Evolutionary conservation across 169 alveolate genomes (phyloP).

Genomic region (Cryptosporidium meleagridis): DNA sequence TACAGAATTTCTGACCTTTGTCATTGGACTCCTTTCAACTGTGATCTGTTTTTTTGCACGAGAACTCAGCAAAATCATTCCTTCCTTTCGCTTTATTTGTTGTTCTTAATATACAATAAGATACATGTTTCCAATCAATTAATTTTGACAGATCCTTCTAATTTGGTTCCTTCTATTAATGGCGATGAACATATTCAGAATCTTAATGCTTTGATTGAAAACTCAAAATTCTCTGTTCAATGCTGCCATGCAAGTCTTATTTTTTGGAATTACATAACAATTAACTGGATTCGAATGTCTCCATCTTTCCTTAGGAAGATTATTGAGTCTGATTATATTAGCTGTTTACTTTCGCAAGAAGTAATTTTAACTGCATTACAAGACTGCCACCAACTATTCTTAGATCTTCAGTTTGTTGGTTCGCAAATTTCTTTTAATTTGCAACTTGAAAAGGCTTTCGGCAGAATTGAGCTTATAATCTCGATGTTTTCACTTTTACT

Average conservation of each 20-base stretch:
- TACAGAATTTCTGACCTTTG: neutral
- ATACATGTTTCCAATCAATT: slow-evolving; percentile 1
- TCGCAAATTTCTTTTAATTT: slow-evolving; percentile 10
- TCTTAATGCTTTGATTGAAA: slow-evolving; percentile 6
- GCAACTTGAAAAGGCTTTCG: slow-evolving; percentile 3
- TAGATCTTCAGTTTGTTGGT: slow-evolving; percentile 3
- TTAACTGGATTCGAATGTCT: slow-evolving; percentile 54
- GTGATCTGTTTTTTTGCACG: slow-evolving; percentile 12
- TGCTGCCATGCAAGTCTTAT: slow-evolving; percentile 30
- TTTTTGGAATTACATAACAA: slow-evolving; percentile 65
- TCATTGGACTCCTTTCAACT: neutral
- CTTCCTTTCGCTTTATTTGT: slow-evolving; percentile 35
- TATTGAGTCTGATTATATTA: slow-evolving; percentile 55
- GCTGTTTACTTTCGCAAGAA: slow-evolving; percentile 22
- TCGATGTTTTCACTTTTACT: slow-evolving; percentile 42
- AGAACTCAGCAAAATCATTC: slow-evolving; percentile 24
- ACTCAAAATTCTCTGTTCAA: slow-evolving; percentile 1
- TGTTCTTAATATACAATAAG: slow-evolving; percentile 32
- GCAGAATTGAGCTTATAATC: slow-evolving; percentile 25
- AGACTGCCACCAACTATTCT: slow-evolving; percentile 7
- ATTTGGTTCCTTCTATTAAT: slow-evolving; percentile 36
- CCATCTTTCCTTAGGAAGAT: slow-evolving; percentile 39
- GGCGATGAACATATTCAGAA: slow-evolving; percentile 64
- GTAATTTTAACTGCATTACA: slow-evolving; percentile 6
- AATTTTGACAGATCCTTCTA: neutral